Base-by-base conservation (phyloP, 768 basidiomycete genomes). In the Suillus americanus region DNA sequence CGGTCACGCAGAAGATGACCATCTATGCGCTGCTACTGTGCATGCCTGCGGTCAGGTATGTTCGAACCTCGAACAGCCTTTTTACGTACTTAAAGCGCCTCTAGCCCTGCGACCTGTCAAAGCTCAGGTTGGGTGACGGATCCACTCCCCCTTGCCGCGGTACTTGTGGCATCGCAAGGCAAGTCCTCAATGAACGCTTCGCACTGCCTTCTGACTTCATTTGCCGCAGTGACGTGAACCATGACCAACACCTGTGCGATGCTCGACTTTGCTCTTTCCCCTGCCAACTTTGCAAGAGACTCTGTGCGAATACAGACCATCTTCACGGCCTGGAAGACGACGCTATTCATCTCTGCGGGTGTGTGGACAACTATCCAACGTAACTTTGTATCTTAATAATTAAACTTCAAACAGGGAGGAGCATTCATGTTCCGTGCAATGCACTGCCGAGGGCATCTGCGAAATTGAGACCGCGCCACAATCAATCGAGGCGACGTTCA, bases 401-500 rank as follows among this genome's bases (percentile, higher is more conserved):
- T 59, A 67, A 8, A 70, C 30, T 1, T 9, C 5, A 12, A 28
- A 48, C 54, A 88, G 87, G 2, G 82, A 88, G 76, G 75, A 79
- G 23, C 87, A 88, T 68, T 62, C 77, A 20, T 88, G 87, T 65
- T 57, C 68, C 16, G 71, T 77, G 0, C 45, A 75, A 3, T 89
- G 87, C 64, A 66, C 74, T 20, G 75, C 80, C 0, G 68, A 70
- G 1, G 87, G 88, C 3, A 83, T 82, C 23, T 89, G 87, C 62
- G 79, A 86, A 54, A 87, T 89, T 16, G 82, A 87, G 60, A 86
- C 82, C 0, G 77, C 81, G 0, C 88, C 88, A 0, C 82, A 84
- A 61, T 83, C 86, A 0, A 81, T 89, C 40, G 83, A 87, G 68
- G 85, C 86, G 6, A 87, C 85, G 0, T 89, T 89, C 66, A 82